Conservation (phyloP, 2,329 filamentous ascomycete genomes). For the Chrysosporium keratinophilum region DNA sequence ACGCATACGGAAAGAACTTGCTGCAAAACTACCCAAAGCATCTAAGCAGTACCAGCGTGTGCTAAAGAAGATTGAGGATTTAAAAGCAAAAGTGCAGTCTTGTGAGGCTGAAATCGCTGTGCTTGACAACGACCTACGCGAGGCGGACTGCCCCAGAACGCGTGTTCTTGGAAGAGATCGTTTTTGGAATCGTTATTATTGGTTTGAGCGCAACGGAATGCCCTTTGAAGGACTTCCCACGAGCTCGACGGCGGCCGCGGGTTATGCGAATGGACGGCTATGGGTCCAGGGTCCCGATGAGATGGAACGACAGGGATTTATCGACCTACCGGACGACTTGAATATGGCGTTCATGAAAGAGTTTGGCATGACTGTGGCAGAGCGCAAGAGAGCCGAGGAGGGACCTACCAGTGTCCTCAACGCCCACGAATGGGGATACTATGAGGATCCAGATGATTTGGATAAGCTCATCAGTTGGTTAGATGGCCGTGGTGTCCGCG, state of each 20-base stretch:
- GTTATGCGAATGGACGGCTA: conserved; percentile 85
- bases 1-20: conserved; percentile 56
- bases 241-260: conserved; percentile 76
- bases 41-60: conserved; percentile 83
- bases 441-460: conserved; percentile 66
- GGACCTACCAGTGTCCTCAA: conserved; percentile 50
- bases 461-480: conserved; percentile 78
- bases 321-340: conserved; percentile 61
- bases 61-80: conserved; percentile 77
- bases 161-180: conserved; percentile 84
- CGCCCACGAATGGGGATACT: conserved; percentile 85
- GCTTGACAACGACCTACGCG: conserved; percentile 83
- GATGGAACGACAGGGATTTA: conserved; percentile 74
- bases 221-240: conserved; percentile 78
- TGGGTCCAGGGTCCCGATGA: conserved; percentile 96
- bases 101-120: conserved; percentile 77
- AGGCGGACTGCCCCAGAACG: conserved; percentile 86
- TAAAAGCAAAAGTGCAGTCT: conserved; percentile 66
- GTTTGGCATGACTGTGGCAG: conserved; percentile 71
- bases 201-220: conserved; percentile 98
- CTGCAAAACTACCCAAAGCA: conserved; percentile 61
- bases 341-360: conserved; percentile 64
- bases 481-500: conserved; percentile 74
- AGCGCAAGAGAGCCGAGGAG: conserved; percentile 79
- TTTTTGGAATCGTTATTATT: conserved; percentile 98